Evolutionary conservation across 2,329 filamentous ascomycete species (phyloP).

Genomic region (Cladosporium velox): DNA sequence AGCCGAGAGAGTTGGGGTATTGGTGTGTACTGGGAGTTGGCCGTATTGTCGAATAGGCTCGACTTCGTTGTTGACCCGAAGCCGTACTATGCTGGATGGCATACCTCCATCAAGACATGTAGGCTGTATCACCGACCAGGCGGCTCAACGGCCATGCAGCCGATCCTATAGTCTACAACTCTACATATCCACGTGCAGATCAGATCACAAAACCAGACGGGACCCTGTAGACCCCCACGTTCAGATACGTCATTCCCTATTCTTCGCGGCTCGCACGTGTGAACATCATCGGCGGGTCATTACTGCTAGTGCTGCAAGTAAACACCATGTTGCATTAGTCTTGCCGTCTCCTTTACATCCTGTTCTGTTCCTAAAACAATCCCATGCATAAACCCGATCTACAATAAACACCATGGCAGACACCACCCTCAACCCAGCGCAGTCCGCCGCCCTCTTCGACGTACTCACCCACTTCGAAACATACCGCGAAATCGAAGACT

Average conservation of each 20-base stretch:
- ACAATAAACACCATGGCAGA: slow-evolving; percentile 13
- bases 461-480: slow-evolving; percentile 57
- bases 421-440: slow-evolving; percentile 40
- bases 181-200: background rate
- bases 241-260: background rate
- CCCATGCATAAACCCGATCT: background rate
- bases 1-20: slow-evolving; percentile 87
- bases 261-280: background rate
- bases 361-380: background rate
- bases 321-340: slow-evolving; percentile 12
- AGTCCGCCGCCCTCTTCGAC: slow-evolving; percentile 56
- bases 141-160: slow-evolving; percentile 1
- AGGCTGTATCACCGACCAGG: background rate
- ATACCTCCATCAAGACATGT: background rate
- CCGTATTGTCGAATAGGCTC: slow-evolving; percentile 58
- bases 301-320: slow-evolving; percentile 1
- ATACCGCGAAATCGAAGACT: slow-evolving; percentile 68
- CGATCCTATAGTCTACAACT: background rate
- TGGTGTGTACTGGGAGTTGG: slow-evolving; percentile 93
- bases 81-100: background rate
- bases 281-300: slow-evolving; percentile 15
- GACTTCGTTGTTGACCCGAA: background rate
- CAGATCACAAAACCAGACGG: background rate
- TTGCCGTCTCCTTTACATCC: background rate
- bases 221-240: background rate